Evolutionary conservation across 495 filamentous ascomycete genomes (phyloP), one percentile per base, ranked within the genome.

Genomic region (Penicillium argentinense): DNA sequence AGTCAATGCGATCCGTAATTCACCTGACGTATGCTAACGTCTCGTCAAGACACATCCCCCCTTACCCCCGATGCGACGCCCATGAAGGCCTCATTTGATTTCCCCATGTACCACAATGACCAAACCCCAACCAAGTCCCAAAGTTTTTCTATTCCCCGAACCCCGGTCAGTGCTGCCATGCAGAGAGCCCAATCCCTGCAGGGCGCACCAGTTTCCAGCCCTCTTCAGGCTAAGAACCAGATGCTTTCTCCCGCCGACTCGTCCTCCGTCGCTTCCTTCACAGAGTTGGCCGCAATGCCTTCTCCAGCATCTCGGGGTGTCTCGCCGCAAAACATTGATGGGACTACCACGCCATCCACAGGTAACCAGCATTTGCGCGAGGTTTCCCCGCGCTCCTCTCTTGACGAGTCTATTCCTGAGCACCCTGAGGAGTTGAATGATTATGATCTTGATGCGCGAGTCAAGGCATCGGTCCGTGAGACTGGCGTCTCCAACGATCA

Each of bases 401-500:
- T 63, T 25, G 49, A 45, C 9, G 64, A 71, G 28, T 36, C 62
- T 2, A 64, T 54, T 13, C 55, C 62, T 11, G 67, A 74, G 3
- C 57, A 64, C 19, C 49, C 66, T 9, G 69, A 73, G 21, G 64
- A 68, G 3, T 66, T 77, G 16, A 54, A 71, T 13, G 75, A 76
- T 16, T 58, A 71, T 22, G 73, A 78, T 34, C 67, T 77, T 8
- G 73, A 76, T 41, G 57, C 59, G n/a, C 57, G 72, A 34, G 63
- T 75, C 14, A 73, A 74, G 40, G 75, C 76, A 13, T 77, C 75
- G 9, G 72, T 79, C 43, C 74, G 81, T 53, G 69, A 81, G 47
- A 97, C 92, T 11, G 90, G 91, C 25, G 84, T 98, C 37, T 88
- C 86, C 1, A 69, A 82, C 11, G 91, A 96, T 45, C 88, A 97